Evolutionary conservation across 1,284 basidiomycete genomes (phyloP), one percentile per base, ranked within the genome.

Genomic region (Melampsora larici-populina): DNA sequence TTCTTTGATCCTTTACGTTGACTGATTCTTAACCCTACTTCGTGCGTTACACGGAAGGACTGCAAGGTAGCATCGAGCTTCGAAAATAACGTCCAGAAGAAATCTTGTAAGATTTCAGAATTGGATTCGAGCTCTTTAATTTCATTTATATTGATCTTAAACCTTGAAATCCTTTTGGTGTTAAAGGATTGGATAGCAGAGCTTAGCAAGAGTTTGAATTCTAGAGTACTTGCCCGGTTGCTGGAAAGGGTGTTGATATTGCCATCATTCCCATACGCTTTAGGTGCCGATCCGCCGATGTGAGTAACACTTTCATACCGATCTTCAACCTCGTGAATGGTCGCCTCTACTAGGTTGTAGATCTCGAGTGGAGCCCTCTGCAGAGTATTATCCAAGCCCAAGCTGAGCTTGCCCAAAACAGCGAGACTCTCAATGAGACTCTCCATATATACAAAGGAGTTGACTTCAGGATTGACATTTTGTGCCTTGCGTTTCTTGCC

Each of bases 1-100:
- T 82, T 95, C 93, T 82, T 89, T 94, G 93, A 95, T 81, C 93
- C 91, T 80, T 91, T 88, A 79, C 94, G 87, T 93, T 95, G 62
- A 75, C 70, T 75, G 64, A 73, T 72, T 29, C 78, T 81, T 89
- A 79, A 91, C 0, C 92, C 88, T 1, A 99, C 92, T 84, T 99
- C 97, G 82, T 92, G 94, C 0, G 97, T 88, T 1, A 97, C 91
- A 66, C 95, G 87, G 80, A 98, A 87, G 11, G 94, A 93, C 84
- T 99, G 95, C 48, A 92, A 88, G n/a, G 98, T 92, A 26, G 97
- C 97, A 81, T 95, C 91, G 71, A 99, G 84, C 84, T 99, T 99
- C 6, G 94, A 97, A 83, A 94, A 99, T 21, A 97, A 84, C 4
- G 97, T 98, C 95, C 96, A 99, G 84, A 99, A 98, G 49, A 99